Percentiles rank a stretch among this genome's conserved stretches.
phyloP scores from a whole-genome alignment of 441 rosid species.

The Erodium moschatum region DNA sequence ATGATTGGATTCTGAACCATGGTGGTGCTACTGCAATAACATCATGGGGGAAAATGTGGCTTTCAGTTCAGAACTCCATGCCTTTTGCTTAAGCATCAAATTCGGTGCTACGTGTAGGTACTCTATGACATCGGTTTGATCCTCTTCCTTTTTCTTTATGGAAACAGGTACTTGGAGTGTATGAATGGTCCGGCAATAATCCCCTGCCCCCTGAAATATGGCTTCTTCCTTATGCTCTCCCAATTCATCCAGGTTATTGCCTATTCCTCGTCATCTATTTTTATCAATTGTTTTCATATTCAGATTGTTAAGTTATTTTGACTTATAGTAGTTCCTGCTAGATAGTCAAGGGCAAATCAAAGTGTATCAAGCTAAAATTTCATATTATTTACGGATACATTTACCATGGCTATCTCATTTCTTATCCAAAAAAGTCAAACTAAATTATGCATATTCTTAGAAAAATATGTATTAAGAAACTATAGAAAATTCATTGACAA shows the following conservation, averaged over 20 bases:
- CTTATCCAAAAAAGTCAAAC: neutral
- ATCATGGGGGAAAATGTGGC: constrained; percentile 98
- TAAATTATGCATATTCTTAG: neutral
- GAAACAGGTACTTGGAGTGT: constrained; percentile 70
- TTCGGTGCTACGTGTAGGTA: neutral
- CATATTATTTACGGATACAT: neutral
- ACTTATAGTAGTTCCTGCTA: neutral
- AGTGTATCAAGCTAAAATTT: neutral
- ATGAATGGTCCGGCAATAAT: constrained; percentile 88
- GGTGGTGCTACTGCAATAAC: constrained; percentile 75
- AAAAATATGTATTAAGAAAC: neutral
- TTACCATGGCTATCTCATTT: neutral
- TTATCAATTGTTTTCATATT: neutral
- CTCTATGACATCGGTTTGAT: constrained; percentile 15
- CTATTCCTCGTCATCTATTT: neutral
- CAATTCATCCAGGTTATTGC: constrained; percentile 65
- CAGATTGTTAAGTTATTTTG: neutral
- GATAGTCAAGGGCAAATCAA: neutral
- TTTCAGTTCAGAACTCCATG: constrained; percentile 45
- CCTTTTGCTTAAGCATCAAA: constrained; percentile 1
- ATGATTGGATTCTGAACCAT: constrained; percentile 65
- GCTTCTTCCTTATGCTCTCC: constrained; percentile 70
- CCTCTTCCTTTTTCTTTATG: constrained; percentile 12
- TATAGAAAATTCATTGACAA: neutral
- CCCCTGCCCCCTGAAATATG: constrained; percentile 88